Evolutionary conservation across 2,329 filamentous ascomycete species (phyloP), one percentile per base, ranked within the genome.

Genomic region (Aspergillus tubingensis): DNA sequence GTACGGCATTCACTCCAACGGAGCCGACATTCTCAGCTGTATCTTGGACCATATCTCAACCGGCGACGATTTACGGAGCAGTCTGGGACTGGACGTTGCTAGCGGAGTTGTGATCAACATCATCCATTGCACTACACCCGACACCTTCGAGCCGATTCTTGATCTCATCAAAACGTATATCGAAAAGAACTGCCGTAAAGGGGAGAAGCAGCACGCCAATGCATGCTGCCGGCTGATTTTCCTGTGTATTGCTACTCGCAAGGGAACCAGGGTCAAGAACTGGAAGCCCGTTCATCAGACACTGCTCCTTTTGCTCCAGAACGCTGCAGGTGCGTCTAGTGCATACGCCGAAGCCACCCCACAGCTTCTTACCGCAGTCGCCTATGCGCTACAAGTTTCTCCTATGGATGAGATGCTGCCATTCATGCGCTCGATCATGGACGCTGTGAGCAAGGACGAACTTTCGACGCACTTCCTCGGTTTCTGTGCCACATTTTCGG

Each of bases 401-500:
- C 88, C 93, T 1, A 87, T 96, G 72, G 91, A 96, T 68, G 84
- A 88, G 6, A 79, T 96, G 38, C 87, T 96, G 44, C 86, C 91
- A 1, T 84, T 86, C 39, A 84, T 93, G 59, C 83, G 85, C 15
- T 77, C 85, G 3, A 82, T 96, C 49, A 85, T 86, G 72, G 86
- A 88, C 36, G 79, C 80, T 3, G 78, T 96, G 51, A 87, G 85
- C 3, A 84, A 84, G 54, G 86, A 89, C 48, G 83, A 83, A 1
- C 83, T 93, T 68, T 85, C 88, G 69, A 77, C 77, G 54, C 89
- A 88, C 80, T 98, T 96, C 73, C 83, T 98, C 47, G 84, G 88
- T 0, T 96, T 98, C 75, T 97, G 92, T 76, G 88, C 89, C 13
- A 88, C 91, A 55, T 88, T 95, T 67, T 88, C 91, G 0, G 85